These are phyloP conservation scores for Stemphylium lycopersici DNA, from an alignment of 2,329 filamentous ascomycete species.

Conservation along the genomic window DNA sequence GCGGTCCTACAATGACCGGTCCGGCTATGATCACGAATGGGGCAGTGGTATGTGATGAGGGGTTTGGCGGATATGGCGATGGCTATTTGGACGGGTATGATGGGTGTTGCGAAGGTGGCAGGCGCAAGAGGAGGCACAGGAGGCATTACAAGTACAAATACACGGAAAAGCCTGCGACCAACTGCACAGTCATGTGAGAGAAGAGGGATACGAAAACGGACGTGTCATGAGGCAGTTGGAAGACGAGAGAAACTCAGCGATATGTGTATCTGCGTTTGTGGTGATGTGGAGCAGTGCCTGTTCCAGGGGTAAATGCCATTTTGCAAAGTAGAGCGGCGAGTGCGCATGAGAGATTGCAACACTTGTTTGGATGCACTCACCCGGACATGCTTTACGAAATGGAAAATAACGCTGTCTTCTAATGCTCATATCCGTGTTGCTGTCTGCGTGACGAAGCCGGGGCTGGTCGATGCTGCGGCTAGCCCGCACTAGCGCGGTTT, in stretches of 20 bases:
- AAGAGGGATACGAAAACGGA: too few relatives aligned
- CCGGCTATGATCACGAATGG: conserved; percentile 7
- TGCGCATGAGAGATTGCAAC: background rate
- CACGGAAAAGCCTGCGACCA: conserved; percentile 25
- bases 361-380: too few relatives aligned
- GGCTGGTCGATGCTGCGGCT: conserved; percentile 5
- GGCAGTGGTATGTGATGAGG: conserved; percentile 2
- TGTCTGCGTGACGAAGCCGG: background rate
- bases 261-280: background rate
- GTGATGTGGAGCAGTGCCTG: background rate
- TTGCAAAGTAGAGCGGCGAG: background rate
- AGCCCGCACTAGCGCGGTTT: conserved; percentile 15
- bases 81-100: conserved; percentile 14
- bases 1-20: conserved; percentile 1
- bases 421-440: background rate
- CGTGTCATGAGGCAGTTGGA: too few relatives aligned
- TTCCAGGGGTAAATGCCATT: background rate
- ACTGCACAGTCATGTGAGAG: conserved; percentile 29
- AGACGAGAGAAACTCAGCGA: background rate
- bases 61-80: conserved; percentile 6
- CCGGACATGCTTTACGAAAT: too few relatives aligned
- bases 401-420: background rate
- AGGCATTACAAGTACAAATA: conserved; percentile 30
- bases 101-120: conserved; percentile 5
- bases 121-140: conserved; percentile 22